A percentile compares a stretch with the other conserved stretches of the same genome.
Evolutionary conservation across 1,284 basidiomycete species (phyloP).

Genomic region (Cronartium ribicola): DNA sequence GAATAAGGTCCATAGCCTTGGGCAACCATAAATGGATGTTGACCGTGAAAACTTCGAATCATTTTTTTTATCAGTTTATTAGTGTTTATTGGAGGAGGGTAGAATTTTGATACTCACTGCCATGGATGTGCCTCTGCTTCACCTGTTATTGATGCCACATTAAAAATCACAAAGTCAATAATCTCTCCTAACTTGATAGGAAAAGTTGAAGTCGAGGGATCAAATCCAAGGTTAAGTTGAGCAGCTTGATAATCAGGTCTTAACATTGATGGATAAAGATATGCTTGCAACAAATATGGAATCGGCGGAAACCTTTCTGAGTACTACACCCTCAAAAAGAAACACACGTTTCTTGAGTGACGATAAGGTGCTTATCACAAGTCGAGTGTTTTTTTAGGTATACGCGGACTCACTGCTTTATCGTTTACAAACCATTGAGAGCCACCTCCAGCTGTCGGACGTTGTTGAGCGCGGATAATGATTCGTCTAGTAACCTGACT

Average conservation of each 20-base stretch:
- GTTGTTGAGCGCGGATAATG: constrained; percentile 1
- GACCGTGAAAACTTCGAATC: neutral
- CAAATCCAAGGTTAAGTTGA: neutral
- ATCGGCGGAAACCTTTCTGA: neutral
- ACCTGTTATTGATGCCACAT: neutral
- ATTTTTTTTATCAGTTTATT: neutral
- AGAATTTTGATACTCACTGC: constrained; percentile 5
- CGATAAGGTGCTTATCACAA: neutral
- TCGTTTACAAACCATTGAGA: neutral
- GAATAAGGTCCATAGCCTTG: neutral
- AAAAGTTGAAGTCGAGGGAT: neutral
- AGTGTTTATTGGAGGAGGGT: neutral
- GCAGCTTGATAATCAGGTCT: neutral
- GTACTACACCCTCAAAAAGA: neutral
- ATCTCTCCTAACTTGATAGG: neutral
- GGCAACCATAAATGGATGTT: constrained; percentile 1
- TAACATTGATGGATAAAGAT: neutral
- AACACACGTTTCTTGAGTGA: too few relatives aligned
- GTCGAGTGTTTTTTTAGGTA: too few relatives aligned
- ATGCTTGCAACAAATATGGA: constrained; percentile 6
- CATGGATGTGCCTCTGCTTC: constrained; percentile 12
- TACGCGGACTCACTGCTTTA: neutral
- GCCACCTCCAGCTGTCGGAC: neutral
- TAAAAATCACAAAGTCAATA: neutral
- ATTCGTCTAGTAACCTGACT: neutral